These are phyloP conservation scores for Sarocladiaceae sp. DNA, from an alignment of 2,329 filamentous ascomycete species.

Conservation along the genomic window DNA sequence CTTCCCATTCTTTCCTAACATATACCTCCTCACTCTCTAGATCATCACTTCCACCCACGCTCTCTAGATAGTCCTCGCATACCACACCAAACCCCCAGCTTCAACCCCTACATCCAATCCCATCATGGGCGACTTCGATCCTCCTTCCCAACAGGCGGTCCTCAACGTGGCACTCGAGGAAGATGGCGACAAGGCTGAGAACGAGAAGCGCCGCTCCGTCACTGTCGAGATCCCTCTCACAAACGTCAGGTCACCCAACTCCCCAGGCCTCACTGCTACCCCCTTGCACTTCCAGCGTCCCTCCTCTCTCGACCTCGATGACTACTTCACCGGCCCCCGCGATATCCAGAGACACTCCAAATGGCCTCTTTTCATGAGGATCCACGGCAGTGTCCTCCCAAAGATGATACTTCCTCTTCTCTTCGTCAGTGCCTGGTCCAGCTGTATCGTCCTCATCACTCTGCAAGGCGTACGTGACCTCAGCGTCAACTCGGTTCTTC, in stretches of 20 bases:
- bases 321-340: slow-evolving; percentile 60
- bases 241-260: slow-evolving; percentile 23
- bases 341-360: slow-evolving; percentile 69
- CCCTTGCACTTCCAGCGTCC: slow-evolving; percentile 25
- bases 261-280: slow-evolving; percentile 20
- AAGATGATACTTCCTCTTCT: slow-evolving; percentile 65
- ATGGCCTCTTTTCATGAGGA: slow-evolving; percentile 67
- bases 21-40: not conserved
- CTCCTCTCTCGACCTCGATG: slow-evolving; percentile 44
- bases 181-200: not conserved
- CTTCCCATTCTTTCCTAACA: not conserved
- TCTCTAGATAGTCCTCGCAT: not conserved
- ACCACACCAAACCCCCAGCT: not conserved
- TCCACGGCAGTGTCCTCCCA: slow-evolving; percentile 70
- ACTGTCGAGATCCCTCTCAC: slow-evolving; percentile 23
- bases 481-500: slow-evolving; percentile 38
- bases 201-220: not conserved
- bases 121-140: slow-evolving; percentile 4
- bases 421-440: slow-evolving; percentile 59
- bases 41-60: not conserved
- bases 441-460: slow-evolving; percentile 53
- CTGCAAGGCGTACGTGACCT: slow-evolving; percentile 30
- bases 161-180: not conserved
- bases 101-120: not conserved
- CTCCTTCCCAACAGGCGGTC: not conserved